These are phyloP conservation scores for Aspergillus neoniger DNA, from an alignment of 2,329 filamentous ascomycete genomes.

Conservation along the genomic window DNA sequence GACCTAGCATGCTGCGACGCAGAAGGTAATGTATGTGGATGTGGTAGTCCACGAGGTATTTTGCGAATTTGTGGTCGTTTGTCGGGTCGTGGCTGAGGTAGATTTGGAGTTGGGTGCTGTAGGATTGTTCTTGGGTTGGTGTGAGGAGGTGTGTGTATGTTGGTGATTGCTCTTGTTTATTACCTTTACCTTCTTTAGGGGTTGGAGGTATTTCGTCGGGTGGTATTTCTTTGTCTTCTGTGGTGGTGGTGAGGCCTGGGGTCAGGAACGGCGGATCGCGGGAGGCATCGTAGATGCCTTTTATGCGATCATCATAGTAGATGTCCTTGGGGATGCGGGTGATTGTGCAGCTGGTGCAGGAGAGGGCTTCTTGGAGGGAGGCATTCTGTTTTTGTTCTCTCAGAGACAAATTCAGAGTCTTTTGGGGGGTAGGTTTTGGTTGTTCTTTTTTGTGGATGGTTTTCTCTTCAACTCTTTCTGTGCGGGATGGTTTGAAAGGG, in stretches of 20 bases:
- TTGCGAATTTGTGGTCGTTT: conserved; percentile 24
- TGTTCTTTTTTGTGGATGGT: no score
- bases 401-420: not conserved
- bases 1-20: conserved; percentile 23
- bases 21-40: conserved; percentile 34
- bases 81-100: conserved; percentile 11
- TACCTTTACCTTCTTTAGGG: not conserved
- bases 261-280: conserved; percentile 26
- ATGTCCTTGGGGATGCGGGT: conserved; percentile 16
- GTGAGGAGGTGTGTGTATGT: not conserved
- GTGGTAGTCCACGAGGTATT: conserved; percentile 36
- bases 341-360: conserved; percentile 27
- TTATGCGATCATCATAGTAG: conserved; percentile 21
- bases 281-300: conserved; percentile 18
- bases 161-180: no score
- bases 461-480: not conserved
- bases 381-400: conserved; percentile 6
- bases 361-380: conserved; percentile 29
- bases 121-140: not conserved
- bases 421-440: not conserved
- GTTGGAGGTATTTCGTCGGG: not conserved
- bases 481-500: not conserved
- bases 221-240: not conserved
- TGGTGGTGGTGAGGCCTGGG: not conserved
- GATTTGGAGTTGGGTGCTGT: conserved; percentile 9